Evolutionary conservation across 306 rosid genomes (phyloP), one percentile per base, ranked within the genome.

Genomic region (Dicorynia guianensis): DNA sequence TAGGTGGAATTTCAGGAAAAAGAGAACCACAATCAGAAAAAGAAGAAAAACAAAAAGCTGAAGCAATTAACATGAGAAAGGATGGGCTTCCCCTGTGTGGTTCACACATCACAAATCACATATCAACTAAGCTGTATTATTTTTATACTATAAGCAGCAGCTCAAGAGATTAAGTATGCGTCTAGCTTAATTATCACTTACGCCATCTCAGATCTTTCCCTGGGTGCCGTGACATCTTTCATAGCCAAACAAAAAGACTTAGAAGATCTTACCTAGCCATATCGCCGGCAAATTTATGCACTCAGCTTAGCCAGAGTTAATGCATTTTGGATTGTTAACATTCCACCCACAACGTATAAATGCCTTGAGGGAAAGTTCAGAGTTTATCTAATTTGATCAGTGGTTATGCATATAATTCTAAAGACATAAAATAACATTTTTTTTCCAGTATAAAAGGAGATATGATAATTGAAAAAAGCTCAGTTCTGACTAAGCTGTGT

Each of bases 401-500:
- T 18, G 52, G 53, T 40, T 55, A 70, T 54, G 54, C 42, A 19
- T 4, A 11, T 35, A 54, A 54, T 39, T 18, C 19, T 8, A 53
- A 6, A 39, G 64, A 13, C 50, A 70, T 25, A 25, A 25, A 2
- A 25, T 25, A 25, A 1, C 30, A 25, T 25, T 25, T 25, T 25
- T 25, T 25, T 25, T 25, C 30, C 30, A 25, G 30, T 25, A 25
- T 1, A 25, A 25, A 25, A 25, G 30, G 30, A 25, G 30, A 25
- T 25, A 25, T 38, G 43, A 1, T 39, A 54, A 19, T 39, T 39
- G 39, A 69, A 11, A 56, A 12, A 8, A 40, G 55, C 11, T 55
- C 76, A 40, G 25, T 55, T 71, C 40, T 55, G 42, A 55, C 11
- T 39, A 70, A 12, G 64, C 42, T 30, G 39, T 56, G 39, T 11